Evolutionary conservation across 2,329 filamentous ascomycete species (phyloP).

Genomic region (Fusarium bactridioides): DNA sequence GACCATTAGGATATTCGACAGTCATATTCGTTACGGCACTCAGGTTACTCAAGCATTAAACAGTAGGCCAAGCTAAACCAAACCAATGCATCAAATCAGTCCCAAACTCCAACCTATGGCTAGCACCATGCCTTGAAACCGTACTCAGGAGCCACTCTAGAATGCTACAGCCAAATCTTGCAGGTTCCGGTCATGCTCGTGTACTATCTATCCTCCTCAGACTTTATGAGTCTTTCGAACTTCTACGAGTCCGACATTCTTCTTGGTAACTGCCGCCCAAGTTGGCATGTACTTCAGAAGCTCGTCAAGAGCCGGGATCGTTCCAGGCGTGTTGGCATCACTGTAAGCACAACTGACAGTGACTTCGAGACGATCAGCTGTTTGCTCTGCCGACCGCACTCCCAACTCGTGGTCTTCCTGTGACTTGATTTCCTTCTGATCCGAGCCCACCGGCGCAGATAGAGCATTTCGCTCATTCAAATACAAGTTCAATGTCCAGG

Average conservation of each 20-base stretch:
- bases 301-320: constrained; percentile 87
- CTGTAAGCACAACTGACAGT: constrained; percentile 84
- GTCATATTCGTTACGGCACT: neutral
- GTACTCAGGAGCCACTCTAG: constrained; percentile 7
- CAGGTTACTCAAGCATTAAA: constrained; percentile 24
- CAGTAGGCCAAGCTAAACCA: constrained; percentile 6
- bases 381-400: neutral
- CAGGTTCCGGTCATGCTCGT: neutral
- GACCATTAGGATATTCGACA: neutral
- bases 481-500: constrained; percentile 70
- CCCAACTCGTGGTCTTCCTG: constrained; percentile 24
- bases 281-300: constrained; percentile 75
- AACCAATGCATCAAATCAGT: constrained; percentile 2
- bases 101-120: constrained; percentile 25
- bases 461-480: constrained; percentile 25
- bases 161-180: neutral
- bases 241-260: constrained; percentile 80
- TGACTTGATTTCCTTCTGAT: neutral
- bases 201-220: neutral
- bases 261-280: constrained; percentile 83
- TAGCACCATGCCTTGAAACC: constrained; percentile 1
- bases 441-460: neutral
- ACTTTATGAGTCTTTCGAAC: constrained; percentile 69
- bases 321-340: constrained; percentile 75
- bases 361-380: constrained; percentile 59